Conservation (phyloP, 2,329 filamentous ascomycete species). For the Paecilomyces formosus region DNA sequence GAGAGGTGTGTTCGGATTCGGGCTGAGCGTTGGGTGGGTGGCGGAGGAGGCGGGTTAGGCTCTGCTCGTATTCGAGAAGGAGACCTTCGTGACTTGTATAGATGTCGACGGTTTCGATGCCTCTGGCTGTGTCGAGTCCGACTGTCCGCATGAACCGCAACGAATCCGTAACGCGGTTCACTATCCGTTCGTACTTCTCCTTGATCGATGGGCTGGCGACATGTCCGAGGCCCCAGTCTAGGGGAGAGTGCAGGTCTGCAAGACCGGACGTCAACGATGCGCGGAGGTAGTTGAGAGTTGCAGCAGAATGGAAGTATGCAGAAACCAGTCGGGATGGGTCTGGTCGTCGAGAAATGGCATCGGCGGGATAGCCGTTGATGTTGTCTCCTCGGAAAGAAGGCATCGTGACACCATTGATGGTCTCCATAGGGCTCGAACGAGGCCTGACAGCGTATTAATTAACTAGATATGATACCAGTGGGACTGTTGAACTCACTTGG, state of each 20-base stretch:
- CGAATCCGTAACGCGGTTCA: conserved; percentile 79
- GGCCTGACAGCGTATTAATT: conserved; percentile 40
- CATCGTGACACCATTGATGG: conserved; percentile 69
- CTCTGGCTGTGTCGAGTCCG: conserved; percentile 75
- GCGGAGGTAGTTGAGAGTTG: conserved; percentile 88
- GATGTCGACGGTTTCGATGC: conserved; percentile 85
- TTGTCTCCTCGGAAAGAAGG: conserved; percentile 94
- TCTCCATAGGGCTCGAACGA: conserved; percentile 78
- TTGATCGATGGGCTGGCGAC: conserved; percentile 78
- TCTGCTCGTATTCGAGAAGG: conserved; percentile 88
- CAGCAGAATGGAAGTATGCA: conserved; percentile 92
- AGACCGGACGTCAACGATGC: conserved; percentile 78
- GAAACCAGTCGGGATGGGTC: conserved; percentile 79
- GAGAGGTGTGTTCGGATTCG: conserved; percentile 17
- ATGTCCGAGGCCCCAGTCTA: conserved; percentile 93
- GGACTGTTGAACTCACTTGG: conserved; percentile 49
- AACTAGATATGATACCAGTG: not conserved
- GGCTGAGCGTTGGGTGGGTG: conserved; percentile 46
- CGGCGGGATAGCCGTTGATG: conserved; percentile 69
- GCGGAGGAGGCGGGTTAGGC: conserved; percentile 68
- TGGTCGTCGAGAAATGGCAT: conserved; percentile 64
- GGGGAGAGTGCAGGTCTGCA: conserved; percentile 83
- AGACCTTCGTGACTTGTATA: conserved; percentile 95
- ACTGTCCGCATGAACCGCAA: conserved; percentile 92
- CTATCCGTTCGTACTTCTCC: conserved; percentile 77